phyloP scores from a whole-genome alignment of 805 yeast genomes.

The Myxozyma kluyveri region DNA sequence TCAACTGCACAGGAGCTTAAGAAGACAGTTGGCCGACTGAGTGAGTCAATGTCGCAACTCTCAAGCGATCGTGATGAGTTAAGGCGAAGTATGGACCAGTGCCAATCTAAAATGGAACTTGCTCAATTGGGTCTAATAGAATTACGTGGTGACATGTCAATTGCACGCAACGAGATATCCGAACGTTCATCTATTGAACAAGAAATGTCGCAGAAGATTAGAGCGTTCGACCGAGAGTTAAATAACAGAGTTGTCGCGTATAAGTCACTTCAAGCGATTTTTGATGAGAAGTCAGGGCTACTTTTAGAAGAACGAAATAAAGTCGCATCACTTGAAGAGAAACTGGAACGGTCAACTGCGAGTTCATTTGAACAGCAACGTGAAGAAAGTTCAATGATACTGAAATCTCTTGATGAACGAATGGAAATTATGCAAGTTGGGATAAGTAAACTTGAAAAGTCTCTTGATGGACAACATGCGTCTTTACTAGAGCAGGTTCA shows the following conservation, averaged over 20 bases:
- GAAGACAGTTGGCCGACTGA: constrained; percentile 2
- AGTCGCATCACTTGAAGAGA: constrained; percentile 18
- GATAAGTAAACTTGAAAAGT: background rate
- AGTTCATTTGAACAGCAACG: constrained; percentile 1
- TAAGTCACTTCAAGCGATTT: constrained; percentile 15
- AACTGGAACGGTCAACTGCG: background rate
- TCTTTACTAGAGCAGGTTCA: background rate
- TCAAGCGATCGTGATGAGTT: constrained; percentile 7
- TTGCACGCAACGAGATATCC: constrained; percentile 3
- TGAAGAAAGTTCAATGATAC: background rate
- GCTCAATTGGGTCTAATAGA: constrained; percentile 14
- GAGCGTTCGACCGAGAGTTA: constrained; percentile 12
- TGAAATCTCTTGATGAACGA: constrained; percentile 8
- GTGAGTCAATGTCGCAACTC: constrained; percentile 1
- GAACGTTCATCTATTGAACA: background rate
- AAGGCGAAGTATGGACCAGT: constrained; percentile 21
- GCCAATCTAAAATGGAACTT: constrained; percentile 7
- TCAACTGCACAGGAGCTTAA: background rate
- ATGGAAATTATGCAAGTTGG: background rate
- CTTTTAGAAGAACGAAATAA: constrained; percentile 25
- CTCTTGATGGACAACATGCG: no score
- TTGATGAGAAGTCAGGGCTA: constrained; percentile 23
- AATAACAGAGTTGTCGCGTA: constrained; percentile 11
- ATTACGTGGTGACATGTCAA: constrained; percentile 8
- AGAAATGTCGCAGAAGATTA: constrained; percentile 2